Conservation (phyloP, 805 yeast genomes). For the Suhomyces sp. region DNA sequence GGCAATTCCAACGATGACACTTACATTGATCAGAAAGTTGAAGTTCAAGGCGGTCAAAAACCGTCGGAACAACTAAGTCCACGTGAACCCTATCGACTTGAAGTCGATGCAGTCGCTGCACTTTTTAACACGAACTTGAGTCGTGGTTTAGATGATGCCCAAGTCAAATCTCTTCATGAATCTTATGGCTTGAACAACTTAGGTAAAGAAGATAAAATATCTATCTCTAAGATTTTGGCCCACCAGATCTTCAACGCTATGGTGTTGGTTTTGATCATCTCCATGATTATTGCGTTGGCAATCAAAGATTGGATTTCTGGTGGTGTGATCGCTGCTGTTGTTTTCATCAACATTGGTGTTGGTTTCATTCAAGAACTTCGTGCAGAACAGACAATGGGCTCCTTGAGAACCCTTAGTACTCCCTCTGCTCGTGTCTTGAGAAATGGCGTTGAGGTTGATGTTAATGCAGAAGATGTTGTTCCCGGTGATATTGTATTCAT, state of each 20-base stretch:
- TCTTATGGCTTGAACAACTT: slow-evolving; percentile 21
- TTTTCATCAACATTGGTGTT: slow-evolving; percentile 45
- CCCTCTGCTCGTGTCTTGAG: slow-evolving; percentile 48
- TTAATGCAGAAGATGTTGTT: slow-evolving; percentile 44
- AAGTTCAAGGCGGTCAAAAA: slow-evolving; percentile 18
- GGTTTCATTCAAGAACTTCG: slow-evolving; percentile 52
- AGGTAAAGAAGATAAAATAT: slow-evolving; percentile 31
- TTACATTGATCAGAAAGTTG: slow-evolving; percentile 14
- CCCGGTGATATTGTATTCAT: slow-evolving; percentile 45
- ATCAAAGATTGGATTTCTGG: slow-evolving; percentile 42
- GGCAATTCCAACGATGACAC: slow-evolving; percentile 10
- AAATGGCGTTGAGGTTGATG: slow-evolving; percentile 34
- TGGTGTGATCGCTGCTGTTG: slow-evolving; percentile 47
- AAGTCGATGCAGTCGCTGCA: slow-evolving; percentile 17
- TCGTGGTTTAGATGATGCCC: slow-evolving; percentile 14
- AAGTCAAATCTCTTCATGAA: slow-evolving; percentile 2
- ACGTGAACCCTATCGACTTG: slow-evolving; percentile 16
- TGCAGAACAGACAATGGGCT: slow-evolving; percentile 53
- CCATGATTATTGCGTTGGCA: slow-evolving; percentile 39
- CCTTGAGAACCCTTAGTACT: slow-evolving; percentile 45
- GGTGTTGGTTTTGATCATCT: slow-evolving; percentile 37
- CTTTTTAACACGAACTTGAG: slow-evolving; percentile 14
- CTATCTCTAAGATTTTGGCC: slow-evolving; percentile 29
- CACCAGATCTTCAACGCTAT: slow-evolving; percentile 41
- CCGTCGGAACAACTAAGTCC: slow-evolving; percentile 8